Evolutionary conservation across 2,329 filamentous ascomycete species (phyloP), one percentile per base, ranked within the genome.

Genomic region (Botrytis galanthina): DNA sequence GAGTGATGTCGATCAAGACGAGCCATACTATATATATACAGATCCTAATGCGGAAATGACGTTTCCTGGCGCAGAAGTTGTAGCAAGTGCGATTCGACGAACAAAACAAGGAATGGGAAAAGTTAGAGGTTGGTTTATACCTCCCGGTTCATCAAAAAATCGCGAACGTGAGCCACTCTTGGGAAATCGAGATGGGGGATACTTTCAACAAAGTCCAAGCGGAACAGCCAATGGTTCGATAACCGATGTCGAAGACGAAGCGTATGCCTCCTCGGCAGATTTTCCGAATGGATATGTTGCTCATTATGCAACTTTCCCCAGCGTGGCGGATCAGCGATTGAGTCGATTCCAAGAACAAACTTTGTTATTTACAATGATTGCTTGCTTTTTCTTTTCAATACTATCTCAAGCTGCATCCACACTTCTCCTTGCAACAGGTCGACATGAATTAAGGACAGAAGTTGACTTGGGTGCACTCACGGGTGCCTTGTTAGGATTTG

Each of bases 401-500:
- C 81, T 90, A 10, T 85, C 95, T 14, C 86, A 94, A 51, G 81
- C 87, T 66, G 86, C 95, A 46, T 88, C 92, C 0, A 85, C 85
- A 54, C 85, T 92, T 16, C 86, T 96, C 54, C 88, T 92, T 46
- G 83, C 85, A 22, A 93, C 93, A 1, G 92, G 92, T 14, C 86
- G 88, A 64, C 90, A 89, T 79, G 91, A 88, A 80, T 85, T 91
- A 76, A 85, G 87, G 7, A 85, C 89, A n/a, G 89, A 93, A 80
- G 93, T 95, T 5, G 92, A 95, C 78, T 88, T 88, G 0, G 92
- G 90, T 14, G 91, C 93, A 2, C 86, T 92, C 1, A 85, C 93
- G 59, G 92, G 92, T 16, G 89, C 92, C 26, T 86, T 92, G 46
- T 85, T 88, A 44, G 92, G 90, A 75, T 80, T 94, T 59, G 86